Base-by-base conservation (phyloP, 805 yeast genomes). In the Torulaspora franciscae region DNA sequence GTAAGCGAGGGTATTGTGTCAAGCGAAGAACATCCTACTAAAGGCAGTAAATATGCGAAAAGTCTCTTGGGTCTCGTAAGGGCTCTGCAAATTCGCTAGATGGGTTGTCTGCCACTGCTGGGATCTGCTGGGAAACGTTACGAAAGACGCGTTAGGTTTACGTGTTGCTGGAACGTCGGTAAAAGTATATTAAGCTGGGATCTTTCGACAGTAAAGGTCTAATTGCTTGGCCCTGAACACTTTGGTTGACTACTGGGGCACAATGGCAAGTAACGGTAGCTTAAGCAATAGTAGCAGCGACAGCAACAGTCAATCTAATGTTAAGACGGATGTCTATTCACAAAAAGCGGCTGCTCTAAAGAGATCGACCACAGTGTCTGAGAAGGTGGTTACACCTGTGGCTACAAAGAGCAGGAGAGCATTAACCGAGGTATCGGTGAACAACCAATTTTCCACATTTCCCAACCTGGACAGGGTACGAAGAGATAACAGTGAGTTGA, bases 401-500 rank as follows among this genome's bases (percentile, higher is more conserved):
- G 29, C 36, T 27, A 43, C 39, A 23, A 44, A 37, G 27, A 47
- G 30, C 30, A 44, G 53, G 25, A 42, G 54, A 23, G 54, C 54
- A 2, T 37, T 50, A 23, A 45, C 49, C n/a, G 54, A 50, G 17
- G 54, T 50, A 2, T 48, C 54, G 7, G 43, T 50, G 9, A 44
- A 47, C 37, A 40, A 23, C 28, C 51, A 39, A 32, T 34, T 34
- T 7, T 10, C 28, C 23, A 45, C 32, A 35, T 38, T 42, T 42
- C 37, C 40, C 7, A 44, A 50, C 29, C 45, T 36, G 11, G 47
- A 42, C 32, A 42, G 47, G 13, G 50, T 51, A 47, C 51, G 56
- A 46, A 53, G 55, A 44, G 56, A 51, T 19, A 40, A 37, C 29
- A 52, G 55, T 30, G 56, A 54, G 14, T 17, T 53, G 13, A 46